Conservation (phyloP, 2,329 filamentous ascomycete species). For the Trichoderma atrobrunneum region DNA sequence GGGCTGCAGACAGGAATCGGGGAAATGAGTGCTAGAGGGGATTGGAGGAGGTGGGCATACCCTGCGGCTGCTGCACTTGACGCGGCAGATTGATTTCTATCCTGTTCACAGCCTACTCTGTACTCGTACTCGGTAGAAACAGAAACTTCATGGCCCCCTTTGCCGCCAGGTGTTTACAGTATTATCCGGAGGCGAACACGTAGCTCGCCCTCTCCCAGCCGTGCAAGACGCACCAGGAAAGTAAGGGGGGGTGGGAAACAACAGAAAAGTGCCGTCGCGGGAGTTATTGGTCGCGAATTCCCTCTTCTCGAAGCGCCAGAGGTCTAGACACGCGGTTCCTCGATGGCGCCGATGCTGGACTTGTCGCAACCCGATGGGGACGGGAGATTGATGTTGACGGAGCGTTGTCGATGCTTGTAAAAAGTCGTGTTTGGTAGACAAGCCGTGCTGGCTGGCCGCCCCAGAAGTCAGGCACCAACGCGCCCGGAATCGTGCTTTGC, state of each 20-base stretch:
- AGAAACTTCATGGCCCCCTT: slow-evolving; percentile 21
- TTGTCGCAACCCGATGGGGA: slow-evolving; percentile 26
- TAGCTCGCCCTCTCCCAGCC: slow-evolving; percentile 6
- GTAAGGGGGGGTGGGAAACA: neutral
- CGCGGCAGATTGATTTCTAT: slow-evolving; percentile 25
- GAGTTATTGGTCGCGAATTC: slow-evolving; percentile 22
- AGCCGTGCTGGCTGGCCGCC: slow-evolving; percentile 23
- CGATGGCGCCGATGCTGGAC: slow-evolving; percentile 26
- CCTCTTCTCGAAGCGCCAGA: slow-evolving; percentile 21
- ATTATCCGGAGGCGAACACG: slow-evolving; percentile 29
- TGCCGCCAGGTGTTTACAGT: slow-evolving; percentile 36
- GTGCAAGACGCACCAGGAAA: neutral
- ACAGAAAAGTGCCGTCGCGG: slow-evolving; percentile 17
- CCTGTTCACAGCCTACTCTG: slow-evolving; percentile 25
- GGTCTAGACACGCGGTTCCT: slow-evolving; percentile 26
- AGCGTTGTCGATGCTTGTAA: slow-evolving; percentile 30
- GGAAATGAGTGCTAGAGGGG: slow-evolving; percentile 26
- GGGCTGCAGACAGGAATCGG: slow-evolving; percentile 20
- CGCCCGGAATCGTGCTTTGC: neutral
- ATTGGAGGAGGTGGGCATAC: slow-evolving; percentile 31
- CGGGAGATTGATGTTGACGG: slow-evolving; percentile 29
- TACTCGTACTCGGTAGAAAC: slow-evolving; percentile 17
- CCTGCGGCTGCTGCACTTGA: slow-evolving; percentile 30
- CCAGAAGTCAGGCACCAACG: slow-evolving; percentile 35
- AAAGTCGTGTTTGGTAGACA: slow-evolving; percentile 30